Conservation (phyloP, 805 yeast genomes). For the Myxozyma nipponensis region DNA sequence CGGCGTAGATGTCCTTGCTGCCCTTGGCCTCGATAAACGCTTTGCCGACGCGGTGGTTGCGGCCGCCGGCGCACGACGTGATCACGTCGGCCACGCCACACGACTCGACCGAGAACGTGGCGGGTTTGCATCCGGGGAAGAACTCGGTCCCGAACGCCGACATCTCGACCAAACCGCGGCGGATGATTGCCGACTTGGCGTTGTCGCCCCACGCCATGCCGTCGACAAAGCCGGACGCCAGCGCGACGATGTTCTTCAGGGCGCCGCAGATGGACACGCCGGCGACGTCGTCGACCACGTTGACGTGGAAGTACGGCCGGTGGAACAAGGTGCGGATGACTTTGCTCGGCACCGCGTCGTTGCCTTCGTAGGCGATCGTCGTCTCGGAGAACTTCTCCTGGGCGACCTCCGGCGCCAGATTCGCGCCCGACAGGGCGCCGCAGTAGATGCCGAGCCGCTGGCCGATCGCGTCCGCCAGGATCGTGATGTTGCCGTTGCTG, state of each 20-base stretch:
- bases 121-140: slow-evolving; percentile 64
- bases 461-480: slow-evolving; percentile 73
- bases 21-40: slow-evolving; percentile 14
- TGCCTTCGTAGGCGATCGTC: slow-evolving; percentile 78
- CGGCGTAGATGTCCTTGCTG: slow-evolving; percentile 62
- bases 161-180: slow-evolving; percentile 89
- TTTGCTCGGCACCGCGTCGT: slow-evolving; percentile 12
- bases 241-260: slow-evolving; percentile 89
- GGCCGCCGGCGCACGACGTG: slow-evolving; percentile 96
- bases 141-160: slow-evolving; percentile 78
- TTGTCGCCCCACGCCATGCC: slow-evolving; percentile 99
- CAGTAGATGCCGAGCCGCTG: slow-evolving; percentile 81
- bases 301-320: slow-evolving; percentile 96
- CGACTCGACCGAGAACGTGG: slow-evolving; percentile 86
- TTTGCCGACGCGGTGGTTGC: slow-evolving; percentile 74
- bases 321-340: slow-evolving; percentile 72
- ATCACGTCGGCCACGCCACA: slow-evolving; percentile 98
- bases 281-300: slow-evolving; percentile 86
- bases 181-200: slow-evolving; percentile 95
- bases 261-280: slow-evolving; percentile 98
- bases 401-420: slow-evolving; percentile 96
- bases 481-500: slow-evolving; percentile 69
- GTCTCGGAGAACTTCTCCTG: slow-evolving; percentile 95
- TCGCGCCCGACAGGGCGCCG: slow-evolving; percentile 97
- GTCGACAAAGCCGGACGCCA: slow-evolving; percentile 95